Base-by-base conservation (phyloP, 1,284 basidiomycete genomes). In the Cryptococcus deneoformans region DNA sequence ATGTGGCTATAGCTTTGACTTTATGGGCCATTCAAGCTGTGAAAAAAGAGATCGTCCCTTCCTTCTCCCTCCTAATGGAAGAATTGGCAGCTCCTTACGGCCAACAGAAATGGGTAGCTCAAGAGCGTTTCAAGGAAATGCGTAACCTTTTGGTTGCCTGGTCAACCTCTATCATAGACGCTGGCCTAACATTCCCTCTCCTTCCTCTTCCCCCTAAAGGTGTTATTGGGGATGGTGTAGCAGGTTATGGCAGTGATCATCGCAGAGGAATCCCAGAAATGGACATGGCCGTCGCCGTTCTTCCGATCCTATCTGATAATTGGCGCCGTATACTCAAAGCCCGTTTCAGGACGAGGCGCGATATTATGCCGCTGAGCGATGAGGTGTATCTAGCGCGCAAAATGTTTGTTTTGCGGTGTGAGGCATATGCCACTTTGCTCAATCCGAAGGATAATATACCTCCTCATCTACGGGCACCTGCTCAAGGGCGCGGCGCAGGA, bases 251-350 rank as follows among this genome's bases (percentile, higher is more conserved):
- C 10, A 58, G 62, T 12, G 69, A 71, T 46, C 46, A 50, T n/a
- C 59, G 69, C 9, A 62, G 70, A 38, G 40, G 59, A 1, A 64
- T 74, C 5, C 72, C 72, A 1, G 63, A 66, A 20, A 36, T 16
- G 9, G 62, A 61, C 14, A 68, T 72, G 56, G 62, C 64, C 1
- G 59, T 57, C 5, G 59, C 62, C 1, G 60, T 60, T 3, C 66
- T 59, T 3, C 60, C 62, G 0, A 46, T 64, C 9, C 56, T 74
- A 1, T 62, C 65, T 1, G 40, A 48, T 3, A 46, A 69, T 42
- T 74, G 72, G 72, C 52, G 50, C 10, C 46, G 39, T 9, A 59
- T 72, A 46, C 54, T 62, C 24, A 43, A 50, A 9, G 57, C 62
- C 0, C 53, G 72, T 14, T 48, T 67, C 1, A 35, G 39, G 5